These are phyloP conservation scores for Caloboletus inedulis DNA, from an alignment of 1,284 basidiomycete genomes.

Conservation along the genomic window DNA sequence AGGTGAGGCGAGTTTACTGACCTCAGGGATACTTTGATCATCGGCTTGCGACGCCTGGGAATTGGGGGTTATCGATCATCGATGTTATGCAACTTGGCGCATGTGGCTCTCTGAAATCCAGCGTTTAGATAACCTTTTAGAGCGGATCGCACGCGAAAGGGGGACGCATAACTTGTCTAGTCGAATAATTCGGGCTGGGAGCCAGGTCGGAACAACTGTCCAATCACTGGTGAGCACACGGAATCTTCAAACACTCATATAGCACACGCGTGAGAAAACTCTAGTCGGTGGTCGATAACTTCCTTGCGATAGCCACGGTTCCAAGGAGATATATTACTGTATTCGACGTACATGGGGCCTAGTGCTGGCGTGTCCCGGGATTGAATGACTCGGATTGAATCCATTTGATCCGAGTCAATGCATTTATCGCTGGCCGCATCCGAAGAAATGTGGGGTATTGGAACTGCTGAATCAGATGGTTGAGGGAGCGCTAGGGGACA, in stretches of 20 bases:
- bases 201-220: not conserved
- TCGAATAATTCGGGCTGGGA: conserved; percentile 6
- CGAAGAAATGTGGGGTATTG: conserved; percentile 7
- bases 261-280: conserved; percentile 5
- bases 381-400: not conserved
- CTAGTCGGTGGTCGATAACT: not conserved
- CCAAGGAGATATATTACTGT: not conserved
- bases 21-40: not conserved
- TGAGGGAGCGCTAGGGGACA: not conserved
- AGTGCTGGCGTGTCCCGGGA: not conserved
- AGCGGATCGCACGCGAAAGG: conserved; percentile 10
- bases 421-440: not conserved
- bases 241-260: not conserved
- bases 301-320: not conserved
- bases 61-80: not conserved
- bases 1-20: not conserved
- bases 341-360: not conserved
- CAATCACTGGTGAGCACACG: not conserved
- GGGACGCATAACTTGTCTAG: not conserved
- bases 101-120: conserved; percentile 3
- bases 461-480: not conserved
- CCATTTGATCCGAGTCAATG: conserved; percentile 1
- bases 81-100: not conserved
- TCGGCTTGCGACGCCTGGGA: conserved; percentile 1
- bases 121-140: conserved; percentile 16